Base-by-base conservation (phyloP, 306 rosid species). In the Prunus mongolica region DNA sequence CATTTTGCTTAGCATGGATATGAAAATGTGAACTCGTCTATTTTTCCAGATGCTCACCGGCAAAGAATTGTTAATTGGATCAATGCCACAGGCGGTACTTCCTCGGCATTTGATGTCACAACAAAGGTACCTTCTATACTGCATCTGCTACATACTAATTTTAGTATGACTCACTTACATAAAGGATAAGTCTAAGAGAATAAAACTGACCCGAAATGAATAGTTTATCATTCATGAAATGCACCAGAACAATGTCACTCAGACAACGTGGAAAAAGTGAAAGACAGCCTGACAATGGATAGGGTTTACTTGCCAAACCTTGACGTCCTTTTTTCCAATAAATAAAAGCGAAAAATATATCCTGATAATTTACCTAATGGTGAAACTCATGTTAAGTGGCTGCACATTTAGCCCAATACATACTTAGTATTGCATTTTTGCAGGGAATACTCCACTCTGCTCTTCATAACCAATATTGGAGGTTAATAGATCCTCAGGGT, bases 401-500 rank as follows among this genome's bases (percentile, higher is more conserved):
- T 68, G n/a, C 38, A 69, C 11, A 45, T 10, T 18, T 8, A 34
- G 51, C 46, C 25, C 8, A 18, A 71, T n/a, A n/a, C 38, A 10
- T 30, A 15, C 20, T 28, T 57, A 67, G 14, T 5, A 9, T 83
- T 71, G 67, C 27, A 46, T 72, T 46, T 73, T 71, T 76, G 28
- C 83, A 90, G 96, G 96, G 93, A 19, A 90, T 90, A 80, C 89
- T 90, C 71, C 96, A 90, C 79, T 86, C 88, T 32, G 96, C 96
- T 69, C 86, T 91, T 72, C 91, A 89, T 78, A 81, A 72, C 52
- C 84, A 91, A 71, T 91, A 91, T 75, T 91, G 97, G 97, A 86
- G 97, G 64, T 55, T 91, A 81, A 86, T 87, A 81, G 97, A 91
- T 74, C 91, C 89, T 70, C 92, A 86, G 62, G 97, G 97, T 56